phyloP scores from a whole-genome alignment of 1,284 basidiomycete species.

The Ganoderma lingzhi region DNA sequence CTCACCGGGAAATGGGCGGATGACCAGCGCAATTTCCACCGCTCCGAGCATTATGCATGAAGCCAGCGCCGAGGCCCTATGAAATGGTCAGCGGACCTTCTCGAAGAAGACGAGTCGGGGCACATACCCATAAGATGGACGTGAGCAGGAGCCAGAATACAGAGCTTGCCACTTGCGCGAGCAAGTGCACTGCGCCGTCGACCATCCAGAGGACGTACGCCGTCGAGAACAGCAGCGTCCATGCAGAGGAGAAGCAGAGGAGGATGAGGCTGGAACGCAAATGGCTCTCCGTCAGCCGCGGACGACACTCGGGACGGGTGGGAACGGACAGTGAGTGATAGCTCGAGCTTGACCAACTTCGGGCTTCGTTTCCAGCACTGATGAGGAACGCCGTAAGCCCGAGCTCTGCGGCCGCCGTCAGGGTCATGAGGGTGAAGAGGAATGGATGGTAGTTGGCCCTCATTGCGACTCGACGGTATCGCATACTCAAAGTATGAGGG shows the following conservation, averaged over 20 bases:
- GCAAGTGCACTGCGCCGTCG: slow-evolving; percentile 66
- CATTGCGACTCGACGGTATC: slow-evolving; percentile 36
- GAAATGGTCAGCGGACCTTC: slow-evolving; percentile 8
- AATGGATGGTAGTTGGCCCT: slow-evolving; percentile 71
- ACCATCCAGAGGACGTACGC: slow-evolving; percentile 76
- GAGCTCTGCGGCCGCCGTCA: slow-evolving; percentile 72
- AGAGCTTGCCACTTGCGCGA: slow-evolving; percentile 80
- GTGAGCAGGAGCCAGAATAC: slow-evolving; percentile 75
- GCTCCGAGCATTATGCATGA: slow-evolving; percentile 67
- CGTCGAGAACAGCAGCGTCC: slow-evolving; percentile 74
- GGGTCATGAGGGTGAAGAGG: slow-evolving; percentile 72
- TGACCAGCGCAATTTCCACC: slow-evolving; percentile 65
- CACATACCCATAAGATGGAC: slow-evolving; percentile 67
- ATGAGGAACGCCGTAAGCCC: slow-evolving; percentile 77
- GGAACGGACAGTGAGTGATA: slow-evolving; percentile 72
- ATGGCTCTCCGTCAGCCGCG: slow-evolving; percentile 27
- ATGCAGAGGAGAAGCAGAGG: slow-evolving; percentile 71
- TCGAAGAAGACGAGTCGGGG: slow-evolving; percentile 28
- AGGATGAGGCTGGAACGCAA: slow-evolving; percentile 53
- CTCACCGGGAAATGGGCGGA: slow-evolving; percentile 60
- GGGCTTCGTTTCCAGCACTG: slow-evolving; percentile 64
- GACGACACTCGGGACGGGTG: slow-evolving; percentile 22
- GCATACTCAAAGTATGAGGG: slow-evolving; percentile 29
- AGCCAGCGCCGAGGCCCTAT: slow-evolving; percentile 70
- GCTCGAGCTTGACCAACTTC: slow-evolving; percentile 63